Percentiles rank a stretch among this genome's conserved stretches.
Evolutionary conservation across 805 yeast species (phyloP).

Genomic region (Pichia californica): DNA sequence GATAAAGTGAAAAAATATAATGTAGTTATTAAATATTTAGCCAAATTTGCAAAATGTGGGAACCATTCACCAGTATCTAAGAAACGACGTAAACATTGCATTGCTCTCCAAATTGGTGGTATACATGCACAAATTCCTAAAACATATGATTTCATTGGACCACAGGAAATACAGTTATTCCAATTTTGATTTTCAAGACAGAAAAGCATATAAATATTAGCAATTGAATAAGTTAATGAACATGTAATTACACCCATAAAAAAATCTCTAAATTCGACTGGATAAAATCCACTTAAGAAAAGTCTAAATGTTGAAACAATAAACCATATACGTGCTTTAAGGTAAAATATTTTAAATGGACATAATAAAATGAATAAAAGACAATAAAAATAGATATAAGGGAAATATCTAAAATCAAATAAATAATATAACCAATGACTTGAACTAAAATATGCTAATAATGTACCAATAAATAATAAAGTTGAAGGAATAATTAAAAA

Average conservation of each 20-base stretch:
- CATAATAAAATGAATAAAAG: constrained; percentile 43
- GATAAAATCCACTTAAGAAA: constrained; percentile 75
- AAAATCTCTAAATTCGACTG: constrained; percentile 93
- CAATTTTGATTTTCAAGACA: constrained; percentile 73
- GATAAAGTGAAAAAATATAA: constrained; percentile 66
- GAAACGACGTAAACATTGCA: constrained; percentile 88
- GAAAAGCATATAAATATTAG: constrained; percentile 77
- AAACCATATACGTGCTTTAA: constrained; percentile 70
- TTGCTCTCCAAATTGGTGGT: constrained; percentile 84
- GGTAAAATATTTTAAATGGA: constrained; percentile 54
- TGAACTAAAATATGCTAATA: constrained; percentile 72
- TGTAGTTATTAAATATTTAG: constrained; percentile 64
- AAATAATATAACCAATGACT: constrained; percentile 50
- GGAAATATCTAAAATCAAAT: constrained; percentile 65
- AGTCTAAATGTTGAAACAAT: constrained; percentile 65
- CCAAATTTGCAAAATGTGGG: constrained; percentile 88
- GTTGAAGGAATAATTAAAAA: constrained; percentile 58
- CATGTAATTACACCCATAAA: constrained; percentile 87
- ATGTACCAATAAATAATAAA: constrained; percentile 45
- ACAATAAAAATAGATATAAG: constrained; percentile 64
- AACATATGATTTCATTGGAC: constrained; percentile 63
- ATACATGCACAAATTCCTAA: constrained; percentile 80
- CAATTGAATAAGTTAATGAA: constrained; percentile 80
- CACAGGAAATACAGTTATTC: constrained; percentile 58
- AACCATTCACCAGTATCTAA: constrained; percentile 92